phyloP scores from a whole-genome alignment of 805 yeast species.

The Candida takata region DNA sequence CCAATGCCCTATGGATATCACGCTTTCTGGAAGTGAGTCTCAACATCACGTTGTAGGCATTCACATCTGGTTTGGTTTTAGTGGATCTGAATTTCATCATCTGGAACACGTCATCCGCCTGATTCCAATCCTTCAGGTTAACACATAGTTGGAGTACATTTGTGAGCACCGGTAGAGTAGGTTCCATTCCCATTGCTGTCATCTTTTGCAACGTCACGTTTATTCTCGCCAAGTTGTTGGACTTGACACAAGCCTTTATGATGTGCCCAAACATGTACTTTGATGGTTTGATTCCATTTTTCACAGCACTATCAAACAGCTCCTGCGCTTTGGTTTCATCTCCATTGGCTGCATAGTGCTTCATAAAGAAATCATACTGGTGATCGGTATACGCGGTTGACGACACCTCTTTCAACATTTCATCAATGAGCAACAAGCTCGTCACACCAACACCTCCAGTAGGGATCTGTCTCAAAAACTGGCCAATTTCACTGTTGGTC shows the following conservation, averaged over 20 bases:
- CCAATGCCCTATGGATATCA: conserved; percentile 68
- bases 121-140: conserved; percentile 39
- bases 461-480: conserved; percentile 34
- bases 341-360: conserved; percentile 26
- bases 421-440: conserved; percentile 25
- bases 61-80: conserved; percentile 57
- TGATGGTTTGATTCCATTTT: conserved; percentile 23
- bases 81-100: conserved; percentile 75
- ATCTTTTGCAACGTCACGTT: conserved; percentile 13
- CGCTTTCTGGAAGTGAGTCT: conserved; percentile 54
- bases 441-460: conserved; percentile 19
- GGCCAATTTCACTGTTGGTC: conserved; percentile 24
- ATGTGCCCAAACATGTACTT: conserved; percentile 35
- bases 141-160: conserved; percentile 57
- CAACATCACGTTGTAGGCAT: conserved; percentile 67
- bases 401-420: conserved; percentile 24
- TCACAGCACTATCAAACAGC: conserved; percentile 22
- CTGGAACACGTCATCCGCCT: conserved; percentile 71
- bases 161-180: conserved; percentile 42
- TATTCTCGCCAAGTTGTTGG: conserved; percentile 18
- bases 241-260: conserved; percentile 36
- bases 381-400: conserved; percentile 1
- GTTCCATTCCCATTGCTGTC: conserved; percentile 29
- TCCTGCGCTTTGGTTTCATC: conserved; percentile 27
- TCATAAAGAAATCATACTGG: conserved; percentile 32